phyloP scores from a whole-genome alignment of 306 rosid genomes.

The Sphenostylis stenocarpa region DNA sequence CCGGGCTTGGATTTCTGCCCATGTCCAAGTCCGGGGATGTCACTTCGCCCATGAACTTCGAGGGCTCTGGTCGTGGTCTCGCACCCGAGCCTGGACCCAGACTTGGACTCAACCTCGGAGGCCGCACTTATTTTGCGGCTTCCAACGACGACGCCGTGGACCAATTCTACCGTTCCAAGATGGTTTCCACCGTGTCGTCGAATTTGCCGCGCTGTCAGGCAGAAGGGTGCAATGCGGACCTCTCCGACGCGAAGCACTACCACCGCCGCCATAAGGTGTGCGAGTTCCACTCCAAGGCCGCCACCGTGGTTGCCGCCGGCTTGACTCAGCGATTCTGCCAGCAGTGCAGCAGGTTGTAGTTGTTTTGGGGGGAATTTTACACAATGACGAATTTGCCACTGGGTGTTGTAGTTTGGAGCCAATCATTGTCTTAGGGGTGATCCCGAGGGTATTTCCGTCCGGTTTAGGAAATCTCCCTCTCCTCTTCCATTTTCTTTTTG shows the following conservation, averaged over 20 bases:
- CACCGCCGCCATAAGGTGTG: conserved; percentile 92
- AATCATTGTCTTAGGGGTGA: conserved; percentile 24
- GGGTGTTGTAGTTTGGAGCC: background rate
- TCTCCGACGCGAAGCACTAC: conserved; percentile 71
- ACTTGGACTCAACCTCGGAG: conserved; percentile 72
- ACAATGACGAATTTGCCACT: conserved; percentile 33
- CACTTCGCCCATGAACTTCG: conserved; percentile 40
- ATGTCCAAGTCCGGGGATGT: conserved; percentile 33
- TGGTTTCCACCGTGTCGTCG: background rate
- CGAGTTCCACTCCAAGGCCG: conserved; percentile 82
- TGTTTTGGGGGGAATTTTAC: background rate
- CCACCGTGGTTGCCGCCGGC: conserved; percentile 77
- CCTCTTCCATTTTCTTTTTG: background rate
- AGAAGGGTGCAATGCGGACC: conserved; percentile 75
- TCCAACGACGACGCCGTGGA: conserved; percentile 54
- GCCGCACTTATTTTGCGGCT: conserved; percentile 60
- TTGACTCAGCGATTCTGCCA: conserved; percentile 93
- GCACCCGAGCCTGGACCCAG: conserved; percentile 31
- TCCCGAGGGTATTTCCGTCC: conserved; percentile 50
- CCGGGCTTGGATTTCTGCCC: conserved; percentile 54
- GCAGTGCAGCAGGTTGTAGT: conserved; percentile 78
- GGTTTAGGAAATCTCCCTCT: background rate
- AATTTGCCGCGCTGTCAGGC: conserved; percentile 72
- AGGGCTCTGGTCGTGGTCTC: background rate
- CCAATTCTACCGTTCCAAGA: conserved; percentile 56